Base-by-base conservation (phyloP, 345 rosid species). In the Aegle marmelos region DNA sequence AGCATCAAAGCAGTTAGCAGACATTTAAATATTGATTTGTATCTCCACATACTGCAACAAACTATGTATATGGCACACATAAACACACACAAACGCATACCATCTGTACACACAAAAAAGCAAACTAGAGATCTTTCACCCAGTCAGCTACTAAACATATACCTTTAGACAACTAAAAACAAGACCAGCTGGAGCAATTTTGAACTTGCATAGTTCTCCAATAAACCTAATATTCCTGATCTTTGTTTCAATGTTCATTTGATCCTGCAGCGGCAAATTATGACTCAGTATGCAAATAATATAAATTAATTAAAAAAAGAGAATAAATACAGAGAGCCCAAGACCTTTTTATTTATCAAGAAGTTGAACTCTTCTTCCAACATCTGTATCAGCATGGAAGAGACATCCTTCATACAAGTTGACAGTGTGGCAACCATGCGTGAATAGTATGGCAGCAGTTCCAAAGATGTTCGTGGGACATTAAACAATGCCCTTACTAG, bases 121-220 rank as follows among this genome's bases (percentile, higher is more conserved):
- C 72, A 37, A 57, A 75, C 34, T 30, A 68, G 60, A 77, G 62
- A 68, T 6, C 9, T 31, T 53, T 30, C 61, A 70, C 48, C 60
- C 61, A 74, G 48, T 36, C 28, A 82, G 24, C 33, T 58, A 61
- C 31, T 56, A 17, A 19, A 54, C 30, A 79, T 31, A 75, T 90
- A 97, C 99, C 95, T 97, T 97, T 87, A 97, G 87, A 91, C 98
- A 97, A 84, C 89, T 87, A 80, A 97, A 97, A 74, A 94, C 90
- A 79, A 93, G 90, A 68, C 91, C 92, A 87, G 97, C 77, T 61
- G 96, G 89, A 53, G 92, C 94, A 79, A 94, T 89, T 85, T 78
- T 94, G 79, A 94, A 94, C 87, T 97, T 97, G 96, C 99, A 93
- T 70, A 94, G 96, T 81, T 97, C 99, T 79, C 98, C 99, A 83